These are phyloP conservation scores for Amylostereum areolatum DNA, from an alignment of 1,284 basidiomycete species.

Conservation along the genomic window DNA sequence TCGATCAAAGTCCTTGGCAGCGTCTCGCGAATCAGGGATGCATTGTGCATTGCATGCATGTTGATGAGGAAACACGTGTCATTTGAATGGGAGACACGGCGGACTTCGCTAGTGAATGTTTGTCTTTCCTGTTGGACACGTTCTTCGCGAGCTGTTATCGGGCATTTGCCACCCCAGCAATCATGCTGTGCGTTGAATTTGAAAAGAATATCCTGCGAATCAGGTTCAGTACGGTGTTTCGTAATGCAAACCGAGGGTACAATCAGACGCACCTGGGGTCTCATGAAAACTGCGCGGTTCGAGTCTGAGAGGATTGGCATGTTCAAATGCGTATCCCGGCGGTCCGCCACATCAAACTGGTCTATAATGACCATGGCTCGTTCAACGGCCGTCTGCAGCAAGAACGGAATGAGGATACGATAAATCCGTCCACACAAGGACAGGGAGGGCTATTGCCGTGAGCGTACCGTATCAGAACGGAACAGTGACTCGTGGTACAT, in stretches of 20 bases:
- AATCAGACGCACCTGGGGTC: not conserved
- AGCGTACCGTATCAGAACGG: too few species aligned
- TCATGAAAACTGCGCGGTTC: not conserved
- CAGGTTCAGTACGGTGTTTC: too few species aligned
- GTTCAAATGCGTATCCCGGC: not conserved
- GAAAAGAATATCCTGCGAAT: not conserved
- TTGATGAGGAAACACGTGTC: not conserved
- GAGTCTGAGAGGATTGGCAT: not conserved
- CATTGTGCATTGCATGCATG: not conserved
- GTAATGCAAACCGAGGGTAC: too few species aligned
- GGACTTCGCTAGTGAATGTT: not conserved
- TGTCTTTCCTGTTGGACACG: not conserved
- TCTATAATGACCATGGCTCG: not conserved
- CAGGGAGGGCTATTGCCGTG: not conserved
- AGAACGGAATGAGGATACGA: not conserved
- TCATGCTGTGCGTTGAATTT: not conserved
- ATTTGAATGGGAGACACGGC: not conserved
- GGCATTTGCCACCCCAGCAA: not conserved
- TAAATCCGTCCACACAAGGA: not conserved
- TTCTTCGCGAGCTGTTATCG: not conserved
- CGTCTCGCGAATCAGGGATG: not conserved
- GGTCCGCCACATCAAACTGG: not conserved
- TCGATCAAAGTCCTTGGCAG: conserved; percentile 2
- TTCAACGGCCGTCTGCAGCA: not conserved
- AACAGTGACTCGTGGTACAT: too few species aligned